Evolutionary conservation across 192 early-diverging fungal species (phyloP).

Genomic region (Coemansia sp.): DNA sequence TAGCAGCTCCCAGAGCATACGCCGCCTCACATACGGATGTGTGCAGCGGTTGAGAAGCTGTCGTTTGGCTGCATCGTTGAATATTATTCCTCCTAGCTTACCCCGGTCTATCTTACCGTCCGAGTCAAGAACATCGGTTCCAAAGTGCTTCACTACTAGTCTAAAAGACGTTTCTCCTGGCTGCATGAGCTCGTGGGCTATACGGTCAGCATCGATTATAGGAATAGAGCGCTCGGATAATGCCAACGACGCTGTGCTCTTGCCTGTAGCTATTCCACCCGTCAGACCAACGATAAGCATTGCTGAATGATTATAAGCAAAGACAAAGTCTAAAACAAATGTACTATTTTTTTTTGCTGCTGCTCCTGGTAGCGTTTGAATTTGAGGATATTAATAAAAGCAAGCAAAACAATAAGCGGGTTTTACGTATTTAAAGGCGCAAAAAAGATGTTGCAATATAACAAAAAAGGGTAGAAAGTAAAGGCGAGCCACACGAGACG

Average conservation of each 20-base stretch:
- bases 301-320: background rate
- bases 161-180: constrained; percentile 71
- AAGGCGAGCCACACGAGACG: too few species aligned
- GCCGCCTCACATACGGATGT: constrained; percentile 83
- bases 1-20: constrained; percentile 69
- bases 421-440: too few species aligned
- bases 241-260: constrained; percentile 77
- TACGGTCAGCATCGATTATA: constrained; percentile 86
- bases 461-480: too few species aligned
- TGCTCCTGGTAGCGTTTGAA: too few species aligned
- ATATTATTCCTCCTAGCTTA: constrained; percentile 77
- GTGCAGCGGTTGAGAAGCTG: constrained; percentile 75
- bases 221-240: constrained; percentile 59
- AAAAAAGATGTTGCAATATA: background rate
- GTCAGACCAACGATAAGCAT: constrained; percentile 95
- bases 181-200: constrained; percentile 83
- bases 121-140: constrained; percentile 57
- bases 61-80: constrained; percentile 68
- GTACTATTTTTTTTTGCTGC: too few species aligned
- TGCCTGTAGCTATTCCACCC: constrained; percentile 91
- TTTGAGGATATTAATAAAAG: background rate
- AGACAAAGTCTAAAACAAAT: constrained; percentile 3
- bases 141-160: constrained; percentile 74
- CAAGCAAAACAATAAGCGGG: background rate
- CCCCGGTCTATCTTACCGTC: constrained; percentile 63